phyloP scores from a whole-genome alignment of 805 yeast species.

The Kregervanrija fluxuum region DNA sequence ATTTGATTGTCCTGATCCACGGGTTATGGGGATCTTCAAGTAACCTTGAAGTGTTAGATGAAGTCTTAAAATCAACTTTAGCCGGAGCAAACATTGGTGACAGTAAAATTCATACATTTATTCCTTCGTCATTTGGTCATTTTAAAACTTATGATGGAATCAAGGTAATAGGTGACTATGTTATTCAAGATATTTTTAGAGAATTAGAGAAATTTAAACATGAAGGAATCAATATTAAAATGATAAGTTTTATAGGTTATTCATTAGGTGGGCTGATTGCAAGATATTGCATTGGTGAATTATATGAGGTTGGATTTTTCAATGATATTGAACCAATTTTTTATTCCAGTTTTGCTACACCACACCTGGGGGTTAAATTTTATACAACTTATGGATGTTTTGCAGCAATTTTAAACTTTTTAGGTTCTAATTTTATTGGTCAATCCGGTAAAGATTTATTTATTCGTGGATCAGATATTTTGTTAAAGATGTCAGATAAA shows the following conservation, averaged over 20 bases:
- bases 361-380: slow-evolving; percentile 62
- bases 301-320: slow-evolving; percentile 44
- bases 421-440: slow-evolving; percentile 53
- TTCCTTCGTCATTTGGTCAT: slow-evolving; percentile 57
- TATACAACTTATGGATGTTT: slow-evolving; percentile 28
- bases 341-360: slow-evolving; percentile 68
- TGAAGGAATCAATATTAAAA: slow-evolving; percentile 30
- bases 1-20: slow-evolving; percentile 67
- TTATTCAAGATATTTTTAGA: slow-evolving; percentile 55
- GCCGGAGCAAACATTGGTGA: slow-evolving; percentile 23
- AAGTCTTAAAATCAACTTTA: slow-evolving; percentile 32
- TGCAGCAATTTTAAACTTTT: slow-evolving; percentile 35
- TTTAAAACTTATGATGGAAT: slow-evolving; percentile 84
- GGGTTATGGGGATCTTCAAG: slow-evolving; percentile 71
- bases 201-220: slow-evolving; percentile 31
- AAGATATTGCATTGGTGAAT: slow-evolving; percentile 60
- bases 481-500: slow-evolving; percentile 50
- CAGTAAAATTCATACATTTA: slow-evolving; percentile 35
- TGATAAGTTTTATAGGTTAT: slow-evolving; percentile 77
- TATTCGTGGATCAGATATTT: slow-evolving; percentile 37
- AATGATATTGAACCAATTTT: slow-evolving; percentile 50
- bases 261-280: slow-evolving; percentile 84
- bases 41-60: slow-evolving; percentile 45
- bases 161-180: slow-evolving; percentile 60
- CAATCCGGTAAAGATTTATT: slow-evolving; percentile 73